A percentile compares a stretch with the other conserved stretches of the same genome.
These are phyloP conservation scores for Scutellaria galericulata DNA, from an alignment of 257 asterid genomes.

Conservation along the genomic window DNA sequence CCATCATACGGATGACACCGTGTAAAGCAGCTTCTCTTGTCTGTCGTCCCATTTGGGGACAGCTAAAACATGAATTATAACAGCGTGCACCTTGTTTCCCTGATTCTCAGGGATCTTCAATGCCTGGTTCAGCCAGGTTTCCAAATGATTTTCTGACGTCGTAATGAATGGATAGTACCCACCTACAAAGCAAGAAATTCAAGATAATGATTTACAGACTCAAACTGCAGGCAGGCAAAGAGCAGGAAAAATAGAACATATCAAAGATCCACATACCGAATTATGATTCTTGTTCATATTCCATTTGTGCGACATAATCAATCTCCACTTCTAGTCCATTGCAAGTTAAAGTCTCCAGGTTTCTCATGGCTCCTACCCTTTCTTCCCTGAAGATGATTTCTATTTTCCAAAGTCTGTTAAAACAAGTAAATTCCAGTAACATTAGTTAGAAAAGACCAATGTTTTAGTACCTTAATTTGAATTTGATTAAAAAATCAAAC, in stretches of 20 bases:
- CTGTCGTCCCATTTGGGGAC: background rate
- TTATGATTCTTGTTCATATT: too few species aligned
- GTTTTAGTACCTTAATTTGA: too few species aligned
- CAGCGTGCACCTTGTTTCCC: background rate
- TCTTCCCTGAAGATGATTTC: too few species aligned
- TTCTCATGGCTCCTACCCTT: too few species aligned
- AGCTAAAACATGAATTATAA: background rate
- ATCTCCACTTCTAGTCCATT: background rate
- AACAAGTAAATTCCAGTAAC: too few species aligned
- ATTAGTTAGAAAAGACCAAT: too few species aligned
- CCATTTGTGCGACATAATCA: constrained; percentile 12
- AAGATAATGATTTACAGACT: background rate
- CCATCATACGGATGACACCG: background rate
- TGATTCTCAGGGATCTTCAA: too few species aligned
- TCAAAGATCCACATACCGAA: background rate
- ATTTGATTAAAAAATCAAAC: too few species aligned
- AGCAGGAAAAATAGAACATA: background rate
- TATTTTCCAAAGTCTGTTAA: too few species aligned
- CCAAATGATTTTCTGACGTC: background rate
- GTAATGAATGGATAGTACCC: background rate
- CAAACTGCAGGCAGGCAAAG: background rate
- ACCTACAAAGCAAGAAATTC: constrained; percentile 5
- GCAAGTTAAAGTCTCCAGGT: background rate
- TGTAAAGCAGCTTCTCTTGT: background rate
- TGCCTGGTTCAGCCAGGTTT: background rate